A percentile compares a stretch with the other conserved stretches of the same genome.
Evolutionary conservation across 441 rosid genomes (phyloP).

Genomic region (Biscutella laevigata): DNA sequence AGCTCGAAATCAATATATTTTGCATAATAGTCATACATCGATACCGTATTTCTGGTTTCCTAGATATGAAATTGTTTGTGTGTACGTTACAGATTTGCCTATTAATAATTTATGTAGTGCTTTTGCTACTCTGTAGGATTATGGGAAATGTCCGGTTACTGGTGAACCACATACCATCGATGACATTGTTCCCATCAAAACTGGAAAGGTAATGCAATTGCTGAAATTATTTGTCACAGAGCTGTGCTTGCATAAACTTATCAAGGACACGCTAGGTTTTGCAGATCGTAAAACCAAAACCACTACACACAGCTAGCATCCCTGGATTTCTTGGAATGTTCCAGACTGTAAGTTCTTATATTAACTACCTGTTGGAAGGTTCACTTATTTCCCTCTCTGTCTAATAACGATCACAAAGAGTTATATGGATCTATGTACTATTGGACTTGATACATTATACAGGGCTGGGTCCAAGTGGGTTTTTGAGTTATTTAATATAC

Average conservation of each 20-base stretch:
- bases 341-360: constrained; percentile 72
- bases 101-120: not conserved
- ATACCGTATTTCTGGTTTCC: not conserved
- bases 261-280: not conserved
- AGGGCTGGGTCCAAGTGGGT: no score
- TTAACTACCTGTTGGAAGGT: no score
- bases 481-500: no score
- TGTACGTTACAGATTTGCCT: not conserved
- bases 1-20: no score
- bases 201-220: constrained; percentile 53
- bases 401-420: no score
- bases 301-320: constrained; percentile 82
- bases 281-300: constrained; percentile 87
- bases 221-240: not conserved
- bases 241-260: not conserved
- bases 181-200: constrained; percentile 67
- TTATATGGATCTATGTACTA: no score
- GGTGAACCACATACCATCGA: constrained; percentile 70
- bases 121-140: constrained; percentile 42
- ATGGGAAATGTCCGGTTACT: constrained; percentile 87
- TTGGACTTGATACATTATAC: no score
- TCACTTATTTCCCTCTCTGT: no score
- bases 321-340: constrained; percentile 94
- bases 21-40: no score
- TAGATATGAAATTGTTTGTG: not conserved